A percentile compares a stretch with the other conserved stretches of the same genome.
These are phyloP conservation scores for Capsicum chinense DNA, from an alignment of 257 asterid species.

Conservation along the genomic window DNA sequence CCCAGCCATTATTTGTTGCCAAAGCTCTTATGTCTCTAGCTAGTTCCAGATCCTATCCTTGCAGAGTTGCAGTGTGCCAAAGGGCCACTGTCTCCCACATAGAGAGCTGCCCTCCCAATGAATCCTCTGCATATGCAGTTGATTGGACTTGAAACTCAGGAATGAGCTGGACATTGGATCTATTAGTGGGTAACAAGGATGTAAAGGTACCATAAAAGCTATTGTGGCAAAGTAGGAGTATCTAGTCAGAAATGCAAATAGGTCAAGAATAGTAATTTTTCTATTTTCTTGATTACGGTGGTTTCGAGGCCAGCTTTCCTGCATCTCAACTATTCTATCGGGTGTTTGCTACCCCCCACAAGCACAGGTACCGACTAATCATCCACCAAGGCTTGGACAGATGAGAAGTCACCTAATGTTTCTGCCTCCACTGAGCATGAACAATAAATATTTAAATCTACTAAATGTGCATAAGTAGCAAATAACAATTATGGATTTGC, in stretches of 20 bases:
- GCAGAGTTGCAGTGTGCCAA: neutral
- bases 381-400: neutral
- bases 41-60: neutral
- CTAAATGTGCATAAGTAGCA: neutral
- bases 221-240: neutral
- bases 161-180: conserved; percentile 9
- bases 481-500: conserved; percentile 8
- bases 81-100: neutral
- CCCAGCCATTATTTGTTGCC: neutral
- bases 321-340: neutral
- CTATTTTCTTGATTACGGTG: neutral
- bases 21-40: neutral
- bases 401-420: neutral
- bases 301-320: neutral
- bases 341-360: neutral
- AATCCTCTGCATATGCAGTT: conserved; percentile 22
- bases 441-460: neutral
- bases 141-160: neutral
- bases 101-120: conserved; percentile 20
- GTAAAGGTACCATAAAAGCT: conserved; percentile 21
- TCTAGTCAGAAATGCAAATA: conserved; percentile 4
- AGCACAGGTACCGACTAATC: neutral
- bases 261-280: neutral
- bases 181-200: neutral
- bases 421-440: neutral